Conservation (phyloP, 1,139 yeast genomes). For the Suhomyces chickasaworum region DNA sequence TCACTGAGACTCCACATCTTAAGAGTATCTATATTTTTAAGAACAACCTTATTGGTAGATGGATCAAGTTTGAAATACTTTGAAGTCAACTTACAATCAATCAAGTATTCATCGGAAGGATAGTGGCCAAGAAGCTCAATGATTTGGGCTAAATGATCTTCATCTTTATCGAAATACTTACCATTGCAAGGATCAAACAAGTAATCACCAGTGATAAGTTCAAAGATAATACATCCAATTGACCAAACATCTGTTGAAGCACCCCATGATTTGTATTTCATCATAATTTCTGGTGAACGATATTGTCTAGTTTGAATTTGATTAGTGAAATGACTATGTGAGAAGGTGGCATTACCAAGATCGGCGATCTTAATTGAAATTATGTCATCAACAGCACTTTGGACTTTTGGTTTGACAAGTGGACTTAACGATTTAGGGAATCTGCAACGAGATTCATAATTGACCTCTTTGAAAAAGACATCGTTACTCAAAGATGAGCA, state of each 20-base stretch:
- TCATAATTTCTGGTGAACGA: slow-evolving; percentile 75
- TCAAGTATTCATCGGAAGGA: slow-evolving; percentile 52
- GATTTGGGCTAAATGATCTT: slow-evolving; percentile 84
- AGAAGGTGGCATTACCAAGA: slow-evolving; percentile 83
- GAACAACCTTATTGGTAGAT: slow-evolving; percentile 44
- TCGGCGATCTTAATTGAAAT: slow-evolving; percentile 68
- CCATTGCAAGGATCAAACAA: slow-evolving; percentile 81
- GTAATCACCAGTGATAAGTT: slow-evolving; percentile 81
- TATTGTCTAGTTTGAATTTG: slow-evolving; percentile 88
- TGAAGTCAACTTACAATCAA: slow-evolving; percentile 53
- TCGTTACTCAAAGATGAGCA: slow-evolving; percentile 25
- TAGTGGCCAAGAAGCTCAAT: slow-evolving; percentile 64
- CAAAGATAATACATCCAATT: slow-evolving; percentile 78
- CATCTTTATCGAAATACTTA: slow-evolving; percentile 64
- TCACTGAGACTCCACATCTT: slow-evolving; percentile 70
- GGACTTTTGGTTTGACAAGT: slow-evolving; percentile 1
- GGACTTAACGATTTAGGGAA: slow-evolving; percentile 6
- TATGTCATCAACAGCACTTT: slow-evolving; percentile 4
- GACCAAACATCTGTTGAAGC: slow-evolving; percentile 86
- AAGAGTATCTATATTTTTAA: slow-evolving; percentile 61
- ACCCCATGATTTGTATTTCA: slow-evolving; percentile 75
- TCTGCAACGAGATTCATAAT: slow-evolving; percentile 9
- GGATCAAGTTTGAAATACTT: slow-evolving; percentile 51
- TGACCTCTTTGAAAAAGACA: slow-evolving; percentile 23
- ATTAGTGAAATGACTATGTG: slow-evolving; percentile 70